These are phyloP conservation scores for Boletus huronensis DNA, from an alignment of 768 basidiomycete genomes.

Conservation along the genomic window DNA sequence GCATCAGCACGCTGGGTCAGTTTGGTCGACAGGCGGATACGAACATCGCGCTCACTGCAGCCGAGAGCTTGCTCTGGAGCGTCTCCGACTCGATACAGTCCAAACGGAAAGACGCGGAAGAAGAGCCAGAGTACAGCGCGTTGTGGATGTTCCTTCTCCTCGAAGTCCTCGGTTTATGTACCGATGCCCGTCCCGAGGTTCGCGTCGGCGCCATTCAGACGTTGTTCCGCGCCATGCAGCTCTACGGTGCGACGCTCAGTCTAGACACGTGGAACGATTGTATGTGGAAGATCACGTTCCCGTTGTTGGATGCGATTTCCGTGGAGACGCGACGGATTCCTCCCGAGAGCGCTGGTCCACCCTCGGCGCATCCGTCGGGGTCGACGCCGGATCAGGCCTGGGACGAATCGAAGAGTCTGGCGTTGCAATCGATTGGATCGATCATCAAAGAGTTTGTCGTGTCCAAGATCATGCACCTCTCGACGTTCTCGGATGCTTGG, in stretches of 20 bases:
- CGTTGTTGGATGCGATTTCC: slow-evolving; percentile 71
- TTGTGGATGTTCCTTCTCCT: slow-evolving; percentile 93
- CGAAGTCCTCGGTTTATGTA: slow-evolving; percentile 79
- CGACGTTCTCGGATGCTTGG: slow-evolving; percentile 71
- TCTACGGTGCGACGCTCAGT: slow-evolving; percentile 86
- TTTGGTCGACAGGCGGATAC: slow-evolving; percentile 93
- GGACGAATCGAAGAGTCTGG: slow-evolving; percentile 87
- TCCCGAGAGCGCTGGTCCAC: slow-evolving; percentile 11
- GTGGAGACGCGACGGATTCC: slow-evolving; percentile 45
- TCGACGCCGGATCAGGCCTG: slow-evolving; percentile 48
- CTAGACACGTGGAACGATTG: slow-evolving; percentile 85
- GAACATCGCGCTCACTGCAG: slow-evolving; percentile 92
- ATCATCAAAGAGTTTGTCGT: slow-evolving; percentile 80
- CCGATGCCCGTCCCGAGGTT: slow-evolving; percentile 82
- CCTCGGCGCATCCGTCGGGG: slow-evolving; percentile 1
- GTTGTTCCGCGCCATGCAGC: slow-evolving; percentile 87
- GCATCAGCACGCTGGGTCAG: slow-evolving; percentile 85
- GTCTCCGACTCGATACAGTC: slow-evolving; percentile 94
- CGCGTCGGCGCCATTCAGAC: slow-evolving; percentile 94
- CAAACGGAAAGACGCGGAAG: slow-evolving; percentile 62
- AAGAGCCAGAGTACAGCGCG: slow-evolving; percentile 69
- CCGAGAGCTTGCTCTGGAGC: slow-evolving; percentile 91
- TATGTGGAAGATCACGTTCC: slow-evolving; percentile 89
- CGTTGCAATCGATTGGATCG: slow-evolving; percentile 77
- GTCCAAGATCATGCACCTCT: slow-evolving; percentile 67